Conservation (phyloP, 176 grass and related monocot genomes). For the Eleusine coracana region DNA sequence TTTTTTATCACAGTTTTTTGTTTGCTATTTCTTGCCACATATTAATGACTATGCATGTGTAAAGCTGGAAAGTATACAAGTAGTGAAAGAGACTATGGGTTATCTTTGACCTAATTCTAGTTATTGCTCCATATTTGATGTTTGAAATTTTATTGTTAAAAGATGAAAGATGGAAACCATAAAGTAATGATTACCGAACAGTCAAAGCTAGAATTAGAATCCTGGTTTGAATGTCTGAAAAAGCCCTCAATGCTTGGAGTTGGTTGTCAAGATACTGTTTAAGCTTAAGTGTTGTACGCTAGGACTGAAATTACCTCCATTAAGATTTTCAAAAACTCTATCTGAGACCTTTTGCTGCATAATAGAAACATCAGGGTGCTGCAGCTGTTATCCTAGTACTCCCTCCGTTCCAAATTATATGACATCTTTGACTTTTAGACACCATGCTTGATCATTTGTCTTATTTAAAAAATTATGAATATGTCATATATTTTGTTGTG, state of each 20-base stretch:
- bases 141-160: background rate
- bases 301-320: background rate
- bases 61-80: background rate
- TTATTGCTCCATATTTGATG: background rate
- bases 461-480: too few relatives aligned
- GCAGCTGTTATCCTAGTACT: background rate
- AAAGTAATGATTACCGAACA: background rate
- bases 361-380: slow-evolving; percentile 7
- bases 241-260: background rate
- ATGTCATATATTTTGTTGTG: too few relatives aligned
- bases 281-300: background rate
- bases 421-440: too few relatives aligned
- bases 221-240: background rate
- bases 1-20: slow-evolving; percentile 9
- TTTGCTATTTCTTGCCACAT: background rate
- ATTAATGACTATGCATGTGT: background rate
- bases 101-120: background rate
- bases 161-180: background rate
- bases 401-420: too few relatives aligned
- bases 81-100: background rate
- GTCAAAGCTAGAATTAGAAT: background rate
- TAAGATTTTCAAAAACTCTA: background rate
- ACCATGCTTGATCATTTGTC: too few relatives aligned
- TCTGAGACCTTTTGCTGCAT: background rate
- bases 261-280: background rate